phyloP scores from a whole-genome alignment of 2,329 filamentous ascomycete species.

The Sporothrix humicola region DNA sequence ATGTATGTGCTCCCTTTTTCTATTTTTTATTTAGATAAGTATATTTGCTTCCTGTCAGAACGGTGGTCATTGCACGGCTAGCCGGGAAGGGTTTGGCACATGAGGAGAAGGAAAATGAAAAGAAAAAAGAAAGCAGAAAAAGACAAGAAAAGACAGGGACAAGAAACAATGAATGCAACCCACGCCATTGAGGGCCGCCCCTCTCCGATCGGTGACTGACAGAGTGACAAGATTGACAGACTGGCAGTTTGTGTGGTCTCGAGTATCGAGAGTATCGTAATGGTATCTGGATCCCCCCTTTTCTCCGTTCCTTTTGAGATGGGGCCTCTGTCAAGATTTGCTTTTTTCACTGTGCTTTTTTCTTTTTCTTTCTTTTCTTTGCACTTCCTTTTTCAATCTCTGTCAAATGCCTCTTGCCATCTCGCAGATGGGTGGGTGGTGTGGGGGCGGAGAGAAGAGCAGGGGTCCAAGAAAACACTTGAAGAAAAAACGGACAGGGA shows the following conservation, averaged over 20 bases:
- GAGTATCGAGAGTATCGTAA: not conserved
- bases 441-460: not conserved
- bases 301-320: not conserved
- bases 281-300: too few relatives aligned
- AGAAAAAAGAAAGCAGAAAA: not conserved
- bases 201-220: not conserved
- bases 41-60: not conserved
- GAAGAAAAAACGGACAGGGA: not conserved
- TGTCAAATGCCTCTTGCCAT: not conserved
- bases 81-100: not conserved
- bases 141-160: not conserved
- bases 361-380: not conserved
- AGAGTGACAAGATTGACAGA: not conserved
- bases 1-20: not conserved
- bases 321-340: not conserved
- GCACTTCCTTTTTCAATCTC: not conserved
- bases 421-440: not conserved
- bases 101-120: not conserved
- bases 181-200: not conserved
- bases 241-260: not conserved
- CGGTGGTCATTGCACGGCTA: not conserved
- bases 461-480: not conserved
- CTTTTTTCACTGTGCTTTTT: not conserved
- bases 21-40: not conserved
- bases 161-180: slow-evolving; percentile 9